Conservation (phyloP, 164 flowering plant species). For the Nelumbo lutea region DNA sequence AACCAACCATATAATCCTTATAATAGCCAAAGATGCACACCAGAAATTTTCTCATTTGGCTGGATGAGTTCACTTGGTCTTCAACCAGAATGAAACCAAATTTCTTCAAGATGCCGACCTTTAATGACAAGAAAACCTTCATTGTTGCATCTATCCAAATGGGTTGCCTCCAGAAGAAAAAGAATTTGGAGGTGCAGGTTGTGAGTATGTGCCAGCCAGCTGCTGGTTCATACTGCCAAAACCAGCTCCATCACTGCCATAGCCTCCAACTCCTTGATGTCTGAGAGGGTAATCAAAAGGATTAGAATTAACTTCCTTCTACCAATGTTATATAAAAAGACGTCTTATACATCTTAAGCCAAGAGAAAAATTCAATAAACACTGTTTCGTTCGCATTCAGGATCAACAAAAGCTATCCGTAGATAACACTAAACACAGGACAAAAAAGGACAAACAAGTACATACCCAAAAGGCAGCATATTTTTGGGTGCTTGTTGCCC, state of each 20-base stretch:
- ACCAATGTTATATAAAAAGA: neutral
- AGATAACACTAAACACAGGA: neutral
- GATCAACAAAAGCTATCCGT: neutral
- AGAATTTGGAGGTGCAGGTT: slow-evolving; percentile 27
- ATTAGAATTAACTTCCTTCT: neutral
- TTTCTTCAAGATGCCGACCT: slow-evolving; percentile 13
- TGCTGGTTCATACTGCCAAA: slow-evolving; percentile 16
- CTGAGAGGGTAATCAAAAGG: slow-evolving; percentile 10
- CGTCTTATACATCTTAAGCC: too few species aligned
- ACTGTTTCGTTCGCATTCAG: neutral
- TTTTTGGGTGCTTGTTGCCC: slow-evolving; percentile 19
- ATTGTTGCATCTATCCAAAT: slow-evolving; percentile 43
- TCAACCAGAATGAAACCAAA: slow-evolving; percentile 20
- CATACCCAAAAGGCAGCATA: slow-evolving; percentile 23
- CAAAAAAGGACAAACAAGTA: neutral
- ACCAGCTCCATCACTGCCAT: slow-evolving; percentile 15
- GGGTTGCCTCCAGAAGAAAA: slow-evolving; percentile 67
- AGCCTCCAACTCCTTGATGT: slow-evolving; percentile 20
- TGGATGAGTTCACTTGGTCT: slow-evolving; percentile 12
- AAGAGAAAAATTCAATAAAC: neutral
- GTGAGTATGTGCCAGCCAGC: slow-evolving; percentile 11
- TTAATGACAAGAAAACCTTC: slow-evolving; percentile 5
- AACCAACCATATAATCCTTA: neutral
- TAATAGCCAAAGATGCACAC: slow-evolving; percentile 5
- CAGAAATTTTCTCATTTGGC: neutral